phyloP scores from a whole-genome alignment of 2,329 filamentous ascomycete species.

The Bipolaris oryzae region DNA sequence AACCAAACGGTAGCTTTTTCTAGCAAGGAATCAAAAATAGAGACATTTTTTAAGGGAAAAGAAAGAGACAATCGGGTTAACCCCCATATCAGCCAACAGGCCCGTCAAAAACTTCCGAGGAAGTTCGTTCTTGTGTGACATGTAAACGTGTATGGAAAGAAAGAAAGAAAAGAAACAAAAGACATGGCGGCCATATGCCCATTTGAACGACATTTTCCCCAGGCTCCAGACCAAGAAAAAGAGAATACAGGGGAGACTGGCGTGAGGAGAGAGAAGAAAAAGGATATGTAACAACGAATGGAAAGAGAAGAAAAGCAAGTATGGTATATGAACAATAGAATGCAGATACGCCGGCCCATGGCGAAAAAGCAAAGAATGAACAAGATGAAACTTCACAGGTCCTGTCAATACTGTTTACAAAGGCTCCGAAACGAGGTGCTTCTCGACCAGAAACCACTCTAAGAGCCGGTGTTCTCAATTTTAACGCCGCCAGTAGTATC shows the following conservation, averaged over 20 bases:
- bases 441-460: slow-evolving; percentile 7
- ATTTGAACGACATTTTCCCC: background rate
- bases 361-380: slow-evolving; percentile 11
- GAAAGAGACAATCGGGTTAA: background rate
- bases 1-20: background rate
- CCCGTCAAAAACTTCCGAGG: background rate
- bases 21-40: background rate
- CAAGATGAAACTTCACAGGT: slow-evolving; percentile 5
- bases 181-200: slow-evolving; percentile 1
- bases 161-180: background rate
- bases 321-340: slow-evolving; percentile 39
- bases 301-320: background rate
- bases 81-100: background rate
- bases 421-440: slow-evolving; percentile 1
- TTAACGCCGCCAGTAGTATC: slow-evolving; percentile 22
- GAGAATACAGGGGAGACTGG: background rate
- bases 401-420: slow-evolving; percentile 11
- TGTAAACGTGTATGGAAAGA: background rate
- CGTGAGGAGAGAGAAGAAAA: background rate
- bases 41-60: background rate
- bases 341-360: slow-evolving; percentile 19
- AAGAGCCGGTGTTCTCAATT: slow-evolving; percentile 22
- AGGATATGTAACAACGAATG: slow-evolving; percentile 14
- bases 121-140: background rate
- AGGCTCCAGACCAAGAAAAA: background rate